Evolutionary conservation across 2,329 filamentous ascomycete species (phyloP).

Genomic region (Nannizzia gypsea): DNA sequence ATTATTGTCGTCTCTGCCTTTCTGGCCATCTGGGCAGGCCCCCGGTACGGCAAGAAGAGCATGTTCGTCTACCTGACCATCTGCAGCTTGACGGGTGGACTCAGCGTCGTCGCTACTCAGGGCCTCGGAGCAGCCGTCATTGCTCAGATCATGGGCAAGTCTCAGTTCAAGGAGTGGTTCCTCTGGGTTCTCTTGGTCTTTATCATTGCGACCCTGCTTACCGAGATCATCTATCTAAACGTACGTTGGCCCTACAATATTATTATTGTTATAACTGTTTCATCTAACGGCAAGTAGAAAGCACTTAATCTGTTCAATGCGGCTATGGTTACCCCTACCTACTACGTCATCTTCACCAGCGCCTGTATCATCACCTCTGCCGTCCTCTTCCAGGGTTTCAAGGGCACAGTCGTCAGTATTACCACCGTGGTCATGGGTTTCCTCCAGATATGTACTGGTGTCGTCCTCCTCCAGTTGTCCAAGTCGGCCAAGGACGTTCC

Average conservation of each 20-base stretch:
- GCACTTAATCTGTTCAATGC: slow-evolving; percentile 94
- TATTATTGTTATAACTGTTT: slow-evolving; percentile 15
- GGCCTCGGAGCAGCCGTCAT: slow-evolving; percentile 85
- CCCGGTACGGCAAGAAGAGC: slow-evolving; percentile 85
- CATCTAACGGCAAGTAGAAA: slow-evolving; percentile 56
- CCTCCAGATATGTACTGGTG: slow-evolving; percentile 82
- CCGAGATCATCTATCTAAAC: slow-evolving; percentile 91
- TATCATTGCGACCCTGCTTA: slow-evolving; percentile 75
- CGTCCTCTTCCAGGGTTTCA: slow-evolving; percentile 86
- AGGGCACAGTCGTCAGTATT: slow-evolving; percentile 69
- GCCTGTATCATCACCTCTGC: slow-evolving; percentile 90
- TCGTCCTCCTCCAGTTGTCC: slow-evolving; percentile 86
- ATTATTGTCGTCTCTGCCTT: slow-evolving; percentile 62
- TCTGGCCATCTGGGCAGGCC: slow-evolving; percentile 68
- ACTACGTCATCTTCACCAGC: slow-evolving; percentile 97
- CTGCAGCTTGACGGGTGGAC: slow-evolving; percentile 84
- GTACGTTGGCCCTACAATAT: slow-evolving; percentile 44
- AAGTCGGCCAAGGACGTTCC: slow-evolving; percentile 97
- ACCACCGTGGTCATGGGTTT: slow-evolving; percentile 88
- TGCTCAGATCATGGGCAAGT: slow-evolving; percentile 65
- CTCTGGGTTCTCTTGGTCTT: slow-evolving; percentile 85
- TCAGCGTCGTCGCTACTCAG: slow-evolving; percentile 91
- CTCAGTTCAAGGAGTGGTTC: slow-evolving; percentile 97
- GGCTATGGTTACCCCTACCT: slow-evolving; percentile 90
- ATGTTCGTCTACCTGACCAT: slow-evolving; percentile 97